Evolutionary conservation across 768 basidiomycete species (phyloP), one percentile per base, ranked within the genome.

Genomic region (Daedalea quercina): DNA sequence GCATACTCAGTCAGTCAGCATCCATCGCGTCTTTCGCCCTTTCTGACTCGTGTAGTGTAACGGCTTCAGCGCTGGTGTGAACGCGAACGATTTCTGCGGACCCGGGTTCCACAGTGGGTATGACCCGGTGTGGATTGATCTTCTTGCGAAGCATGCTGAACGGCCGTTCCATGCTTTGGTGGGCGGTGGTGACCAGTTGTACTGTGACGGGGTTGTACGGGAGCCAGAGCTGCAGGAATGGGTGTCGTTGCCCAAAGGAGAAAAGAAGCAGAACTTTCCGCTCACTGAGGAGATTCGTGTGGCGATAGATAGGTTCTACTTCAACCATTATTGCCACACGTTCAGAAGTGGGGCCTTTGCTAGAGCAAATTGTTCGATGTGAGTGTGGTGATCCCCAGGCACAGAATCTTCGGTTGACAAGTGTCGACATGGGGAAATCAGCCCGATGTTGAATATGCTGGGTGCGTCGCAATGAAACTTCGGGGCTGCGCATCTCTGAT

Each of bases 101-200:
- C 87, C 87, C 9, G 87, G 89, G 0, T 94, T 83, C 63, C 82
- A 77, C 56, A 83, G 72, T 46, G 92, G 90, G 0, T 91, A 87
- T 60, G 94, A 94, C 65, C 92, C 91, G 7, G 81, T 97, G 11
- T 99, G 95, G 95, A 76, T 83, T 55, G 94, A 99, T 69, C 70
- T 99, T n/a, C 78, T 98, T 23, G 71, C 80, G 41, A 84, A 87
- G 61, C 96, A 98, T 60, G 74, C 78, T 1, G 78, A 82, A 61
- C 71, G 73, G 53, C 94, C 95, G 0, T 93, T 93, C 65, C 95
- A 99, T 62, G 81, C 76, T n/a, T 75, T 98, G 33, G 85, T 96
- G 6, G 95, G 95, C 17, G 95, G 95, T 19, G 93, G 94, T 11
- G 93, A 95, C 66, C 94, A 95, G 65, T 74, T 96, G 17, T 96